Evolutionary conservation across 257 asterid species (phyloP).

Genomic region (Solanum arcanum): DNA sequence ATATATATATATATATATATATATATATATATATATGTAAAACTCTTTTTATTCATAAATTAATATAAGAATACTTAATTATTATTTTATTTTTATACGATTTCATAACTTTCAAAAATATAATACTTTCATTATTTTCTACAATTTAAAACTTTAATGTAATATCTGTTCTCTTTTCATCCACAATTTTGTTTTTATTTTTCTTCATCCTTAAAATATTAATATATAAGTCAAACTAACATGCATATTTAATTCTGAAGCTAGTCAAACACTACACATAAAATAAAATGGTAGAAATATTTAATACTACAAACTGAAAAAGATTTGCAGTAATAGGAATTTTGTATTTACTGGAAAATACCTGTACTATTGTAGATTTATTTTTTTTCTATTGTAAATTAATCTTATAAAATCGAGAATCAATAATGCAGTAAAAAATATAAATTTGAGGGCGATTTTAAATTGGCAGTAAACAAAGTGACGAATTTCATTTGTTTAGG

Average conservation of each 20-base stretch:
- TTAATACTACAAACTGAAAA: neutral
- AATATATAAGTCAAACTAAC: neutral
- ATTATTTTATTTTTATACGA: neutral
- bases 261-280: neutral
- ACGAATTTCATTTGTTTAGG: neutral
- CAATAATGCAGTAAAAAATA: neutral
- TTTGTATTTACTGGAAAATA: too few species aligned
- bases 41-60: neutral
- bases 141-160: neutral
- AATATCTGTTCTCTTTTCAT: neutral
- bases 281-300: neutral
- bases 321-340: neutral
- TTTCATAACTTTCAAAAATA: neutral
- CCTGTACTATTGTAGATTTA: too few species aligned
- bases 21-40: too few species aligned
- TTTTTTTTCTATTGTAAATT: neutral
- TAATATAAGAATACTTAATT: neutral
- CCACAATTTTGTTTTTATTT: neutral
- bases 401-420: neutral
- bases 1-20: too few species aligned
- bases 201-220: neutral
- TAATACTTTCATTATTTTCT: neutral
- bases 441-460: neutral
- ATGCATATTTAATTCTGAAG: too few species aligned
- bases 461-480: neutral